These are phyloP conservation scores for Smithsoniella earleae DNA, from an alignment of 163 green algal genomes.

Conservation along the genomic window DNA sequence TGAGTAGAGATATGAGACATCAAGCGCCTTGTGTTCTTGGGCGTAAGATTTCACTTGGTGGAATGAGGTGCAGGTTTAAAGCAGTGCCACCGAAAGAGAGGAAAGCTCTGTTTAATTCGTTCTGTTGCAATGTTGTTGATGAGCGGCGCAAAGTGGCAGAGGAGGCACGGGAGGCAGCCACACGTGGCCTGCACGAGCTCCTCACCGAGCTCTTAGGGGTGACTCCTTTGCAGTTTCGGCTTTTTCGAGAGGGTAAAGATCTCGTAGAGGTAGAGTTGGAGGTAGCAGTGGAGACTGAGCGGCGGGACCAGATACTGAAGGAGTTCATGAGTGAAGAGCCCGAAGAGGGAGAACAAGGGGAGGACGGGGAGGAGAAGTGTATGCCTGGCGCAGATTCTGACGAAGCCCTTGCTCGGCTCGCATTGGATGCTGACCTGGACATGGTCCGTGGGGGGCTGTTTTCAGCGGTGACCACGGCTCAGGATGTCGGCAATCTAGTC, in stretches of 20 bases:
- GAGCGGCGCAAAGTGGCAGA: constrained; percentile 8
- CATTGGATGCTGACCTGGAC: constrained; percentile 16
- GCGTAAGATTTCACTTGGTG: no score
- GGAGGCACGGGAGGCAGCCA: not conserved
- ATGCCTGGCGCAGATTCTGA: not conserved
- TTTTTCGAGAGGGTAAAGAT: constrained; percentile 6
- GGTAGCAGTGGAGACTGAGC: constrained; percentile 12
- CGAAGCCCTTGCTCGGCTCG: not conserved
- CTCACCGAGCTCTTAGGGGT: constrained; percentile 22
- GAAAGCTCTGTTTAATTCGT: constrained; percentile 26
- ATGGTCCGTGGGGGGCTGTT: constrained; percentile 8
- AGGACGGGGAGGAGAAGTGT: not conserved
- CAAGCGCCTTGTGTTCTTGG: no score
- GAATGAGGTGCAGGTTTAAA: constrained; percentile 11
- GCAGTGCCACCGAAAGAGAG: constrained; percentile 19
- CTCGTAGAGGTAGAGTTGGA: constrained; percentile 18
- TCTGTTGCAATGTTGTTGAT: constrained; percentile 10
- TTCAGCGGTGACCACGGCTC: not conserved
- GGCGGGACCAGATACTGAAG: not conserved
- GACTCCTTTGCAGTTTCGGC: constrained; percentile 24
- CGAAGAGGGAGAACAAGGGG: not conserved
- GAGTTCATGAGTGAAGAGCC: not conserved
- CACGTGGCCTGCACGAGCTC: constrained; percentile 19
- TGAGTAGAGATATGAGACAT: no score
- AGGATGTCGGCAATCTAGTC: not conserved